These are phyloP conservation scores for Candolleomyces efflorescens DNA, from an alignment of 768 basidiomycete genomes.

Conservation along the genomic window DNA sequence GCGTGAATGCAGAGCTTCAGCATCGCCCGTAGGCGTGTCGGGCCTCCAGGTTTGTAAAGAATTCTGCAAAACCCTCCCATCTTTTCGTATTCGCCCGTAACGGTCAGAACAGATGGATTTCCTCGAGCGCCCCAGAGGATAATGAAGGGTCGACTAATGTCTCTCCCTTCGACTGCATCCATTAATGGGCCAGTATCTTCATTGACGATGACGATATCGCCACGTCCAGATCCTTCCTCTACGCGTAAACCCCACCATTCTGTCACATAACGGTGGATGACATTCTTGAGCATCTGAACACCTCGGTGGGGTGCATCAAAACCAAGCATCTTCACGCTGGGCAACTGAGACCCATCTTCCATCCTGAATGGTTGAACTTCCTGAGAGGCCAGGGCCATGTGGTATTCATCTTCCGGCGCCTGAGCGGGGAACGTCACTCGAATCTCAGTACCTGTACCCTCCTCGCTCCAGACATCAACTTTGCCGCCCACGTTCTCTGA, in stretches of 20 bases:
- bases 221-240: conserved; percentile 34
- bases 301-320: conserved; percentile 68
- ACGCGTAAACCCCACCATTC: conserved; percentile 75
- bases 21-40: conserved; percentile 61
- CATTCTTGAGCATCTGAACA: conserved; percentile 57
- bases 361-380: conserved; percentile 45
- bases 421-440: conserved; percentile 81
- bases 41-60: conserved; percentile 86
- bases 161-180: conserved; percentile 51
- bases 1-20: conserved; percentile 62
- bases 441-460: conserved; percentile 88
- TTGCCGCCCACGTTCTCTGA: conserved; percentile 86
- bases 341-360: conserved; percentile 34
- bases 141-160: conserved; percentile 64
- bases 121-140: conserved; percentile 71
- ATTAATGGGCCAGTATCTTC: conserved; percentile 63
- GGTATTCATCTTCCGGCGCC: conserved; percentile 35
- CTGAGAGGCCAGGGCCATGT: conserved; percentile 17
- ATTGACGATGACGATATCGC: conserved; percentile 78
- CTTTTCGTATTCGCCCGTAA: conserved; percentile 67
- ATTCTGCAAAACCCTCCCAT: conserved; percentile 88
- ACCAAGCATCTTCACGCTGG: conserved; percentile 63
- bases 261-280: conserved; percentile 61
- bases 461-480: conserved; percentile 91
- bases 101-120: conserved; percentile 54